Percentiles rank a stretch among this genome's conserved stretches.
Conservation (phyloP, 2,329 filamentous ascomycete species). For the Thielaviopsis punctulata region DNA sequence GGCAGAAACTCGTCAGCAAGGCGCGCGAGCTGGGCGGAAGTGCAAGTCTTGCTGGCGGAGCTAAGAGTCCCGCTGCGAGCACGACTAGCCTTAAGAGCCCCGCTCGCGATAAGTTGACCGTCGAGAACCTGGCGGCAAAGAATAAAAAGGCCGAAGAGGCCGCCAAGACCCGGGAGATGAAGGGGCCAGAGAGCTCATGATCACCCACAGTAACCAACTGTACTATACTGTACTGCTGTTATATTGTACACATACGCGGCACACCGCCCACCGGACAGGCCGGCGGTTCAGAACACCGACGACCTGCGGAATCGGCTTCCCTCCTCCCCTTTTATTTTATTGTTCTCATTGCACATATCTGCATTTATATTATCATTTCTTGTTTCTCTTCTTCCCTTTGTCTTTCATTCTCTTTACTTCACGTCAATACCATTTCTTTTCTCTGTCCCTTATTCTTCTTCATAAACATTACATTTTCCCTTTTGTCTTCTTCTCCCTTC, state of each 20-base stretch:
- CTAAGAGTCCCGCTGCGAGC: neutral
- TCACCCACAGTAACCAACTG: too few species aligned
- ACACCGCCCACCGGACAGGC: neutral
- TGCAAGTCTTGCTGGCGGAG: neutral
- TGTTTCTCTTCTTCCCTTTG: neutral
- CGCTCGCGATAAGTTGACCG: neutral
- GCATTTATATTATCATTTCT: neutral
- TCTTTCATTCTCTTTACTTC: neutral
- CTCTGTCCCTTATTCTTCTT: neutral
- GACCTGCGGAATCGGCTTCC: neutral
- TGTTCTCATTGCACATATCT: neutral
- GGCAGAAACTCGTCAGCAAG: constrained; percentile 9
- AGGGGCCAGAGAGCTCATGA: constrained; percentile 8
- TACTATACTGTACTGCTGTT: too few species aligned
- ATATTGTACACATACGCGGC: neutral
- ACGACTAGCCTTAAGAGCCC: constrained; percentile 8
- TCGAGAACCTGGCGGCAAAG: constrained; percentile 3
- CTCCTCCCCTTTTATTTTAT: too few species aligned
- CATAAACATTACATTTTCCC: neutral
- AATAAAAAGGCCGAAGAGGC: constrained; percentile 1
- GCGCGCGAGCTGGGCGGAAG: constrained; percentile 1
- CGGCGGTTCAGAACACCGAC: neutral
- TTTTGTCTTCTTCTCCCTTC: too few species aligned
- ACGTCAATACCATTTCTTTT: neutral
- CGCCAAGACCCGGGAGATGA: constrained; percentile 8